A percentile compares a stretch with the other conserved stretches of the same genome.
Evolutionary conservation across 768 basidiomycete genomes (phyloP).

Genomic region (Tulasnella sp.): DNA sequence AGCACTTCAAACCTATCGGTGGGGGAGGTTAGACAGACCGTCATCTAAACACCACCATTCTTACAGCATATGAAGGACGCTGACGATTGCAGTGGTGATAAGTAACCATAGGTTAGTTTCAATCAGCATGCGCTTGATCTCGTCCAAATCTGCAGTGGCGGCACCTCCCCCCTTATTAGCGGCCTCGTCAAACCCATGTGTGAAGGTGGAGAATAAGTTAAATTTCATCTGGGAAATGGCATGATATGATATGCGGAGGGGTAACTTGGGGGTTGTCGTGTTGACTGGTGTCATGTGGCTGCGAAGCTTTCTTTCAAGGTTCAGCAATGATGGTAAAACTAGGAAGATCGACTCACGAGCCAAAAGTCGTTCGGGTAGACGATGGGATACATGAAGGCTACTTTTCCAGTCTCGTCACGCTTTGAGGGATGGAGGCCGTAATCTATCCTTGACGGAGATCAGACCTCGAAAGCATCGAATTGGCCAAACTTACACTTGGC

Average conservation of each 20-base stretch:
- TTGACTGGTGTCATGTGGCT: constrained; percentile 79
- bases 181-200: constrained; percentile 76
- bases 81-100: constrained; percentile 63
- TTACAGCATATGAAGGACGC: constrained; percentile 75
- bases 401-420: constrained; percentile 52
- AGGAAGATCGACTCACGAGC: constrained; percentile 36
- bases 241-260: constrained; percentile 70
- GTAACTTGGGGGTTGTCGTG: constrained; percentile 57
- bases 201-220: constrained; percentile 74
- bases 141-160: constrained; percentile 68
- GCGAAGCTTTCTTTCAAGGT: constrained; percentile 28
- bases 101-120: constrained; percentile 86
- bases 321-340: neutral
- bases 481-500: constrained; percentile 37
- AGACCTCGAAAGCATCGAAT: constrained; percentile 19
- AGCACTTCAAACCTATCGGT: neutral
- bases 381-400: constrained; percentile 72
- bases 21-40: neutral
- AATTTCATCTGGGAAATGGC: constrained; percentile 82
- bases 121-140: constrained; percentile 86
- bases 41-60: constrained; percentile 24
- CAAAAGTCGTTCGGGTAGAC: constrained; percentile 94
- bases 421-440: constrained; percentile 45
- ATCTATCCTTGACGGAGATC: constrained; percentile 32
- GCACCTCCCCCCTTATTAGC: constrained; percentile 30